Evolutionary conservation across 2,329 filamentous ascomycete genomes (phyloP), one percentile per base, ranked within the genome.

Genomic region (Colletotrichum horii): DNA sequence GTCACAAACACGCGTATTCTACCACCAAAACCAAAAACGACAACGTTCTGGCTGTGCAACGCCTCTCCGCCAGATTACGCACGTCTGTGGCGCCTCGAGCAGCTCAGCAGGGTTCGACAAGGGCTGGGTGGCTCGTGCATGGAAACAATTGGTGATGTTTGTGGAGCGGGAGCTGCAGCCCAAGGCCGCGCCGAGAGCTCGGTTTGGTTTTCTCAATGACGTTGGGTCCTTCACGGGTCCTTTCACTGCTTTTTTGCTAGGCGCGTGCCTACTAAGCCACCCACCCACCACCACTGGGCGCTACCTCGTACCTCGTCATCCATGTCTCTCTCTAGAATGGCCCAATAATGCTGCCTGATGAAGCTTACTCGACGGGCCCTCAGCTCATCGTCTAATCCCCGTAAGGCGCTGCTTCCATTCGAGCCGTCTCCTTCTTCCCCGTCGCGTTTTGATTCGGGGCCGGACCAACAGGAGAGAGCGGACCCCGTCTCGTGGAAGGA

Each of bases 181-280:
- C 69, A 34, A 36, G 70, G n/a, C 43, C n/a, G 43, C 64, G 73
- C 73, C 73, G 48, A 75, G 56, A 68, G 62, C 19, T 34, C 68
- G 32, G 60, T 22, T 28, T 68, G 32, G 60, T 24, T 32, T 61
- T 16, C 26, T 68, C 28, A 48, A 75, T 75, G 74, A 75, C 70
- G 70, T 75, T 69, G 22, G 55, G 64, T 16, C 56, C 36, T 43
- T 34, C 15, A 22, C 4, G 22, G 52, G 52, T 3, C 22, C 34
- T 64, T 69, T 60, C 32, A 22, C 64, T 58, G 28, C 14, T 71
- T 66, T 66, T 34, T 30, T 64, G 43, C 19, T 43, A 19, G 69
- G 72, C 69, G 69, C 69, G 61, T 72, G 68, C 62, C 72, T 52
- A 73, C 74, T 73, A 73, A 75, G 74, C 74, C 72, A 72, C 72